Evolutionary conservation across 305 asterid genomes (phyloP).

Genomic region (Fraxinus greggii): DNA sequence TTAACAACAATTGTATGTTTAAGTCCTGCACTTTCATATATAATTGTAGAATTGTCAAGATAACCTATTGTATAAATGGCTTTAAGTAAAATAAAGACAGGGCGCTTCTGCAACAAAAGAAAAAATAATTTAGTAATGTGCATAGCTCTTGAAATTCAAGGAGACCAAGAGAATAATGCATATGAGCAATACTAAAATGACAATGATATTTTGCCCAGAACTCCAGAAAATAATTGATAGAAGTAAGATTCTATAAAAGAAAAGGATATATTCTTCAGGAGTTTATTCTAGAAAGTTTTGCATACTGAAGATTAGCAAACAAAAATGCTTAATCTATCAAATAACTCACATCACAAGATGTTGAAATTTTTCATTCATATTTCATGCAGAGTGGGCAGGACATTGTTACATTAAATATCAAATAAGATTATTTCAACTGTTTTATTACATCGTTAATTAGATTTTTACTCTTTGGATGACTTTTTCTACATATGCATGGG

Average conservation of each 20-base stretch:
- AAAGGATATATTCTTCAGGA: neutral
- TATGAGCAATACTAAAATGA: neutral
- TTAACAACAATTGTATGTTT: neutral
- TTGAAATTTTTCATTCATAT: neutral
- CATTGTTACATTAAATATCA: neutral
- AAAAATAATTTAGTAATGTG: neutral
- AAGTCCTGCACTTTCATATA: neutral
- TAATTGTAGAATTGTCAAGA: conserved; percentile 9
- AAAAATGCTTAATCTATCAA: neutral
- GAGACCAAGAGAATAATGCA: neutral
- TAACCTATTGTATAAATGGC: conserved; percentile 1
- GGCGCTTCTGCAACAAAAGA: neutral
- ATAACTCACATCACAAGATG: neutral
- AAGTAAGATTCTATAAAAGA: neutral
- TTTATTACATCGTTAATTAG: neutral
- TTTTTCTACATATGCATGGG: neutral
- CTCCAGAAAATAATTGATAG: neutral
- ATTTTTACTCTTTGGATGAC: neutral
- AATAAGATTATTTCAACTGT: neutral
- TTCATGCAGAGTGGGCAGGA: neutral
- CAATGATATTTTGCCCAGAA: neutral
- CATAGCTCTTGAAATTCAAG: neutral
- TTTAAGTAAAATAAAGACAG: neutral
- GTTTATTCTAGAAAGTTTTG: neutral
- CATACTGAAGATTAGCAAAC: neutral